A percentile compares a stretch with the other conserved stretches of the same genome.
phyloP scores from a whole-genome alignment of 1,284 basidiomycete species.

The Ceratobasidium papillatum region DNA sequence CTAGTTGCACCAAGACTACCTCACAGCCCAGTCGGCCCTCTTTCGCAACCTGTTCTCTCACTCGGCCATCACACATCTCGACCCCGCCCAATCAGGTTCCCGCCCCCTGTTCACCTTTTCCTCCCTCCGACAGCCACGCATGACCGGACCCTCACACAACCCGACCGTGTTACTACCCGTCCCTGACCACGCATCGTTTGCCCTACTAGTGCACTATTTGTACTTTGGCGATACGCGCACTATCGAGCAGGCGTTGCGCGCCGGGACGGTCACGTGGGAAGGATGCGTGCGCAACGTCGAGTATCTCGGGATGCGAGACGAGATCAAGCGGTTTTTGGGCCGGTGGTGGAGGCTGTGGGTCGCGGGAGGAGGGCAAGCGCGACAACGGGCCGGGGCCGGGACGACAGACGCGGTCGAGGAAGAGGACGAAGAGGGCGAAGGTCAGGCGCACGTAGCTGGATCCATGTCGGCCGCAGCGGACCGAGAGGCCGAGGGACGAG shows the following conservation, averaged over 20 bases:
- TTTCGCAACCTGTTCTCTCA: constrained; percentile 73
- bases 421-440: constrained; percentile 18
- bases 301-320: constrained; percentile 72
- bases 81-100: constrained; percentile 49
- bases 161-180: constrained; percentile 78
- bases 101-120: constrained; percentile 45
- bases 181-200: constrained; percentile 76
- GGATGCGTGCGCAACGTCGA: constrained; percentile 82
- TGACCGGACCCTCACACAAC: constrained; percentile 56
- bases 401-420: constrained; percentile 27
- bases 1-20: constrained; percentile 75
- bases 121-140: constrained; percentile 43
- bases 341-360: constrained; percentile 40
- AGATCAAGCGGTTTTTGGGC: constrained; percentile 49
- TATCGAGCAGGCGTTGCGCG: constrained; percentile 67
- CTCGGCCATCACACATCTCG: constrained; percentile 66
- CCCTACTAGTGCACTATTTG: constrained; percentile 77
- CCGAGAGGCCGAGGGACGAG: constrained; percentile 31
- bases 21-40: constrained; percentile 75
- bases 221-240: constrained; percentile 71
- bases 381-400: constrained; percentile 16
- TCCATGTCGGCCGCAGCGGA: constrained; percentile 26
- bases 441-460: not conserved
- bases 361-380: constrained; percentile 1
- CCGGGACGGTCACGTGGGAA: constrained; percentile 73